Percentiles rank a stretch among this genome's conserved stretches.
Conservation (phyloP, 2,329 filamentous ascomycete genomes). For the Zymoseptoria crescenta region DNA sequence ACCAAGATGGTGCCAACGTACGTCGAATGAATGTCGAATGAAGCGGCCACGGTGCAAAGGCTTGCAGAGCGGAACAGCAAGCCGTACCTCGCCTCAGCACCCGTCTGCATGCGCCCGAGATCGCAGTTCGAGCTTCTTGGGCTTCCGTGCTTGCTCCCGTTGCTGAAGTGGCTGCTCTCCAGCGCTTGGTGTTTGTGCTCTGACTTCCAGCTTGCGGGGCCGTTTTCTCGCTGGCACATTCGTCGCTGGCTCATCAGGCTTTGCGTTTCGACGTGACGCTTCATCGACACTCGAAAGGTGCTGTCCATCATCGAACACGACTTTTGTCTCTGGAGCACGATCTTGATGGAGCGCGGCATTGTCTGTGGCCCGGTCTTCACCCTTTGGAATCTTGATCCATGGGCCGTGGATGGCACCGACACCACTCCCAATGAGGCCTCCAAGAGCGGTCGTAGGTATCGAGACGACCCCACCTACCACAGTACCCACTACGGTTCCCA, state of each 20-base stretch:
- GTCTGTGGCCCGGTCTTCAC: slow-evolving; percentile 9
- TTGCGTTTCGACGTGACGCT: background rate
- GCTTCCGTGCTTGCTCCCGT: background rate
- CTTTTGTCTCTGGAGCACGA: slow-evolving; percentile 14
- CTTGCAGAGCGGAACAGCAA: background rate
- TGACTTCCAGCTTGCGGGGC: slow-evolving; percentile 16
- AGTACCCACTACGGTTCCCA: slow-evolving; percentile 37
- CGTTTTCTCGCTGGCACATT: slow-evolving; percentile 6
- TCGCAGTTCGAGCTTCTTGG: slow-evolving; percentile 4
- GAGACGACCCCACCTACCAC: slow-evolving; percentile 34
- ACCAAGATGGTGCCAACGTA: background rate
- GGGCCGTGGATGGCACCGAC: slow-evolving; percentile 37
- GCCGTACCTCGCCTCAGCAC: background rate
- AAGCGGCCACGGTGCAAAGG: background rate
- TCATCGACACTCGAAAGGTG: slow-evolving; percentile 1
- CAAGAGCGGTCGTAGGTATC: slow-evolving; percentile 34
- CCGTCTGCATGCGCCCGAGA: background rate
- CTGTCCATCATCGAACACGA: background rate
- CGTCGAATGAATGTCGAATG: background rate
- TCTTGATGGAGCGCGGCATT: slow-evolving; percentile 1
- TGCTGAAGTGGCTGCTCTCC: background rate
- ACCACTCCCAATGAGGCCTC: slow-evolving; percentile 34
- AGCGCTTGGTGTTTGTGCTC: background rate
- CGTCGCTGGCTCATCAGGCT: background rate
- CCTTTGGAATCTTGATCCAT: slow-evolving; percentile 32